phyloP scores from a whole-genome alignment of 208 protist species.

The Crithidia thermophila region DNA sequence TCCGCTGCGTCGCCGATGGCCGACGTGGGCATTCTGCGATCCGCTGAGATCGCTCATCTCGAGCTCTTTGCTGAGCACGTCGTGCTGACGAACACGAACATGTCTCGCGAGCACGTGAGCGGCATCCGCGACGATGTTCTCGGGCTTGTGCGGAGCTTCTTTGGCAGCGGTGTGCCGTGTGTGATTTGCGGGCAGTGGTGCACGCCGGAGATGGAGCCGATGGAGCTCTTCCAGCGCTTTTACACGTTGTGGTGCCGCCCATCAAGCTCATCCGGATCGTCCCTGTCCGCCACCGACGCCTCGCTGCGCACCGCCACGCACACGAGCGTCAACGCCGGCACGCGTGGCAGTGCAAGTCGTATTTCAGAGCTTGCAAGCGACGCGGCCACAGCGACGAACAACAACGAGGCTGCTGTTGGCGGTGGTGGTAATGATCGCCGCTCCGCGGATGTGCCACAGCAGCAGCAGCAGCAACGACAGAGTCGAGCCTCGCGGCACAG shows the following conservation, averaged over 20 bases:
- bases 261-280: background rate
- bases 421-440: too few relatives aligned
- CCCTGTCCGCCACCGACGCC: background rate
- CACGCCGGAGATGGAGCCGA: slow-evolving; percentile 88
- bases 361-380: background rate
- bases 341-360: background rate
- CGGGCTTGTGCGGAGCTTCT: slow-evolving; percentile 71
- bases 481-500: background rate
- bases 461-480: slow-evolving; percentile 1
- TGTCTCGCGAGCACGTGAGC: slow-evolving; percentile 43
- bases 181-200: slow-evolving; percentile 88
- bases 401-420: too few relatives aligned
- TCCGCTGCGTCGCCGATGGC: slow-evolving; percentile 27
- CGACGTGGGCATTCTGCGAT: slow-evolving; percentile 53
- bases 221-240: slow-evolving; percentile 76
- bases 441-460: background rate
- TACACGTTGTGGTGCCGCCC: slow-evolving; percentile 56
- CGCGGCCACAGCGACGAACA: background rate
- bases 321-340: background rate
- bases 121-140: slow-evolving; percentile 65
- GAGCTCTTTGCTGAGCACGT: slow-evolving; percentile 88
- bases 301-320: slow-evolving; percentile 5
- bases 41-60: slow-evolving; percentile 72
- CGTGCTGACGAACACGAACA: slow-evolving; percentile 82
- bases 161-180: slow-evolving; percentile 74